Percentiles rank a stretch among this genome's conserved stretches.
Conservation (phyloP, 768 basidiomycete species). For the Hypsizygus marmoreus region DNA sequence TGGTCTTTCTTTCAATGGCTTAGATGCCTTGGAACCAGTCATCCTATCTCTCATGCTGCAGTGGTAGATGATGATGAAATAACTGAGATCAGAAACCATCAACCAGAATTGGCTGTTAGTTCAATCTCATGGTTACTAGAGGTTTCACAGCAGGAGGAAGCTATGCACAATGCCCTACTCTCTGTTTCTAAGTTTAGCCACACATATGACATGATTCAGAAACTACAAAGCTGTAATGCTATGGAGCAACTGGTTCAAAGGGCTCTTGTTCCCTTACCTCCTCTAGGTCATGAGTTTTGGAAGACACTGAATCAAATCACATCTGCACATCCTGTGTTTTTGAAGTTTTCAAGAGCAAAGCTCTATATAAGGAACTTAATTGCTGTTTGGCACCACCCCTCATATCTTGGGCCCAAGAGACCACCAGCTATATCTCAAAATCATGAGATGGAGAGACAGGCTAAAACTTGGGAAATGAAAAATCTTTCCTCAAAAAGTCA, state of each 20-base stretch:
- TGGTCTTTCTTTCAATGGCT: not conserved
- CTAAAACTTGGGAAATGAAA: not conserved
- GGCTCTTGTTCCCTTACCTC: constrained; percentile 12
- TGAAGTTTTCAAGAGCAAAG: not conserved
- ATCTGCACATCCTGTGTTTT: constrained; percentile 5
- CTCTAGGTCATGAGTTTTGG: constrained; percentile 16
- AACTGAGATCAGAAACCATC: constrained; percentile 8
- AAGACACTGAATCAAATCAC: constrained; percentile 6
- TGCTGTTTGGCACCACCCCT: constrained; percentile 18
- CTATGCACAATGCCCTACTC: constrained; percentile 11
- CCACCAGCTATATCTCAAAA: constrained; percentile 14
- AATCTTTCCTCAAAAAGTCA: too few relatives aligned
- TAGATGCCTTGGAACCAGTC: not conserved
- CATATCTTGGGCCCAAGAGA: constrained; percentile 5
- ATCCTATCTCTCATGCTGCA: not conserved
- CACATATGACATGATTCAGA: constrained; percentile 11
- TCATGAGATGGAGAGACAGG: constrained; percentile 1
- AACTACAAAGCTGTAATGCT: constrained; percentile 12
- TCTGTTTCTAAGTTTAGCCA: constrained; percentile 10
- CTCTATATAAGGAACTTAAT: constrained; percentile 12
- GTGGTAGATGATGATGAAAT: constrained; percentile 7
- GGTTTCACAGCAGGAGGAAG: constrained; percentile 10
- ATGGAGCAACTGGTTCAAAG: constrained; percentile 12
- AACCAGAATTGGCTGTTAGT: constrained; percentile 7
- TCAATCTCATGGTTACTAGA: constrained; percentile 10